These are phyloP conservation scores for Mycena kentingensis DNA, from an alignment of 768 basidiomycete species.

Conservation along the genomic window DNA sequence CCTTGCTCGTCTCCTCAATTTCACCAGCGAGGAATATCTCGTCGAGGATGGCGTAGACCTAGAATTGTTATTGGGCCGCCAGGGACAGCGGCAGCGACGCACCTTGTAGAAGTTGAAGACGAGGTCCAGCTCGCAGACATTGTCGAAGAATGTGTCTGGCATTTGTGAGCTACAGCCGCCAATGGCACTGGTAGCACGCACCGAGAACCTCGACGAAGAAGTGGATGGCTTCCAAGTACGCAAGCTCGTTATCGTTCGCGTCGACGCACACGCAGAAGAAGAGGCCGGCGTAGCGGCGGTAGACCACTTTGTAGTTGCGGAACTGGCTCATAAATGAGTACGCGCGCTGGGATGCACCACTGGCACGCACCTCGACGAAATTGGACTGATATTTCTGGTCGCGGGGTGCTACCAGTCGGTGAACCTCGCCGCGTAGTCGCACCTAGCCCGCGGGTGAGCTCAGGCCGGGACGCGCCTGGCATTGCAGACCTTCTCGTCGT, in stretches of 20 bases:
- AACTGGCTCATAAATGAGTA: constrained; percentile 55
- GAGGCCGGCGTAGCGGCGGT: constrained; percentile 93
- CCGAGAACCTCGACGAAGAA: constrained; percentile 97
- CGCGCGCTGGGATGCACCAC: not conserved
- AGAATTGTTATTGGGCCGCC: not conserved
- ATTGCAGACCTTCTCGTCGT: constrained; percentile 88
- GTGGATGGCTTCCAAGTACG: constrained; percentile 96
- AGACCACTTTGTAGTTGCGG: constrained; percentile 96
- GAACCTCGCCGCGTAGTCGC: constrained; percentile 92
- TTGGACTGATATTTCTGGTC: constrained; percentile 99
- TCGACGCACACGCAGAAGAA: constrained; percentile 99
- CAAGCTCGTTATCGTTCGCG: constrained; percentile 96
- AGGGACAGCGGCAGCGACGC: constrained; percentile 9
- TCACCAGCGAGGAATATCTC: constrained; percentile 98
- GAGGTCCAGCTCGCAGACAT: constrained; percentile 96
- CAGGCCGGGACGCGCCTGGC: not conserved
- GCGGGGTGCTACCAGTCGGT: constrained; percentile 90
- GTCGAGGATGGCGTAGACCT: constrained; percentile 98
- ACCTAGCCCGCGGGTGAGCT: constrained; percentile 52
- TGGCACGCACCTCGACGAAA: constrained; percentile 84
- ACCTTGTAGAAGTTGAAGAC: constrained; percentile 99
- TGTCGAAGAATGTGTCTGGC: constrained; percentile 95
- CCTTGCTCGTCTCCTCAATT: constrained; percentile 97
- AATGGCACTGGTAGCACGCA: constrained; percentile 38
- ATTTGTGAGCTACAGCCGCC: constrained; percentile 6